Percentiles rank a stretch among this genome's conserved stretches.
Conservation (phyloP, 2,329 filamentous ascomycete genomes). For the Penicillium sp. region DNA sequence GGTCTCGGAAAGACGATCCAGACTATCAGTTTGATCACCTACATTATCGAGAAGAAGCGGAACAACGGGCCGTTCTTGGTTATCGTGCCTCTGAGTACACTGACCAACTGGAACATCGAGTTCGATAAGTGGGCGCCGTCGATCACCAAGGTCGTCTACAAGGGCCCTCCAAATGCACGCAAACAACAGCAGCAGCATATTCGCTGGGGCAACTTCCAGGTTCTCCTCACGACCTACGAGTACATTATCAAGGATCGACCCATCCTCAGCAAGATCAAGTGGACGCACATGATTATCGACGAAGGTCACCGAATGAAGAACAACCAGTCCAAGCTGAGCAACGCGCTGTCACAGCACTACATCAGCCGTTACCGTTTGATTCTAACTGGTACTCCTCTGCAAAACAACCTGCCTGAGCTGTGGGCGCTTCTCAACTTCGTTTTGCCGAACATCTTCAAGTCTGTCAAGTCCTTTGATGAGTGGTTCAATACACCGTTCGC, state of each 20-base stretch:
- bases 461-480: slow-evolving; percentile 96
- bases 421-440: slow-evolving; percentile 99
- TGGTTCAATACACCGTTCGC: slow-evolving; percentile 99
- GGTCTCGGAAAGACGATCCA: slow-evolving; percentile 99
- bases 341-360: slow-evolving; percentile 92
- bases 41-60: slow-evolving; percentile 92
- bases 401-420: slow-evolving; percentile 93
- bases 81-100: slow-evolving; percentile 91
- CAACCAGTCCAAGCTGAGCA: slow-evolving; percentile 88
- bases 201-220: slow-evolving; percentile 91
- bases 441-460: slow-evolving; percentile 97
- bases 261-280: slow-evolving; percentile 95
- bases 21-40: slow-evolving; percentile 94
- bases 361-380: slow-evolving; percentile 92
- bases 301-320: slow-evolving; percentile 99
- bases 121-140: slow-evolving; percentile 98
- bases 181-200: slow-evolving; percentile 93
- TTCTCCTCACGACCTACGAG: slow-evolving; percentile 94
- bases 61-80: slow-evolving; percentile 91
- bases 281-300: slow-evolving; percentile 99
- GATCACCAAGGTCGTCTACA: slow-evolving; percentile 86
- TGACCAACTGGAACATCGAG: slow-evolving; percentile 98
- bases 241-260: slow-evolving; percentile 99
- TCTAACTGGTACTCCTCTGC: slow-evolving; percentile 90
- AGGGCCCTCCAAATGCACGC: slow-evolving; percentile 81